Base-by-base conservation (phyloP, 768 basidiomycete species). In the Asterophora lycoperdoides region DNA sequence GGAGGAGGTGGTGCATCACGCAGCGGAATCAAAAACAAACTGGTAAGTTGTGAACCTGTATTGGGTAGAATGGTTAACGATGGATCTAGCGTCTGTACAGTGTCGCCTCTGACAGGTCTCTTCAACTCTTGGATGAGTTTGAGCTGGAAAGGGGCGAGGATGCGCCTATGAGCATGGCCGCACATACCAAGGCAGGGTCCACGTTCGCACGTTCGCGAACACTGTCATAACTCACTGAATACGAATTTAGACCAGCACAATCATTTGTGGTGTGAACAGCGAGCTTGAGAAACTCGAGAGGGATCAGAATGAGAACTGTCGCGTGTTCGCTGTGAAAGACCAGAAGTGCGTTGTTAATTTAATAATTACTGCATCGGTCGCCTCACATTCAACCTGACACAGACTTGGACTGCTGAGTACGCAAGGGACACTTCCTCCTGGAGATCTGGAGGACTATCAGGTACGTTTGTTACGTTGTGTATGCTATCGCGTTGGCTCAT, bases 141-240 rank as follows among this genome's bases (percentile, higher is more conserved):
- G 81, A 90, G 58, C 76, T 99, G 10, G 84, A 80, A 46, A 77
- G 66, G 26, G 86, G 83, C 30, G 94, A 94, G 63, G 96, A 98
- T 67, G 89, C 88, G 4, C 94, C 96, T n/a, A 97, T 93, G 91
- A 95, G 93, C 63, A 84, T 97, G 76, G 84, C 86, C 14, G 77
- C 80, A 10, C 68, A 86, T 61, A 65, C 72, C 8, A 64, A 80
- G 68, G 89, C 87, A 64, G 17, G 19, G 41, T 23, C 15, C 52
- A 68, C 53, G 50, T 41, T 17, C 51, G 23, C 37, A 51, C 40
- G 43, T n/a, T n/a, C n/a, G n/a, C n/a, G n/a, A n/a, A n/a, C n/a
- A n/a, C n/a, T 7, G 26, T 26, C 28, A 15, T 9, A 47, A 33
- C 32, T 46, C 29, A 34, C 35, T 54, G 32, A 47, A 7, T 44